Evolutionary conservation across 2,329 filamentous ascomycete genomes (phyloP).

Genomic region (Fusarium floridanum): DNA sequence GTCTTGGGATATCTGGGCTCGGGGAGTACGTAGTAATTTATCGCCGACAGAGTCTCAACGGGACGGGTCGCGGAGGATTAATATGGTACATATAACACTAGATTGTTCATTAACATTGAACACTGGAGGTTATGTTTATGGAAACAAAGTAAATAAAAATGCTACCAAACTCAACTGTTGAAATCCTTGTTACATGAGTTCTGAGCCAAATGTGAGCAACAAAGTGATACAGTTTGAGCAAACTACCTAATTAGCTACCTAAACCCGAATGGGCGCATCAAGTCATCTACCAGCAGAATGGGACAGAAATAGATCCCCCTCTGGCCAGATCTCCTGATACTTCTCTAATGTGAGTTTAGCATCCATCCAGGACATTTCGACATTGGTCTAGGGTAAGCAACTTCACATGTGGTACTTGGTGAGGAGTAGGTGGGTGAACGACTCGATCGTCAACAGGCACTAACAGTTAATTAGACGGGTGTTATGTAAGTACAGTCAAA

Average conservation of each 20-base stretch:
- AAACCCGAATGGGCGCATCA: not conserved
- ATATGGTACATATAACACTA: rapidly evolving
- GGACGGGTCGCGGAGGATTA: not conserved
- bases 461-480: not conserved
- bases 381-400: not conserved
- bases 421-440: not conserved
- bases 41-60: constrained; percentile 15
- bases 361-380: not conserved
- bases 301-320: not conserved
- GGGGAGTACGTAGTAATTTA: constrained; percentile 9
- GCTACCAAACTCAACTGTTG: not conserved
- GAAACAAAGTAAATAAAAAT: not conserved
- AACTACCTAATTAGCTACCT: not conserved
- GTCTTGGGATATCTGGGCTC: constrained; percentile 8
- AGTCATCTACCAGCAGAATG: rapidly evolving
- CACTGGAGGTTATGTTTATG: not conserved
- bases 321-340: not conserved
- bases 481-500: not conserved
- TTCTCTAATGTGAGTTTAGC: not conserved
- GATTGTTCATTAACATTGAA: not conserved
- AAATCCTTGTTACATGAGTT: not conserved
- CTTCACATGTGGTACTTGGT: not conserved
- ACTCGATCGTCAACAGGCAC: not conserved
- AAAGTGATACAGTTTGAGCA: not conserved
- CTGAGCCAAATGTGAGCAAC: not conserved